Conservation (phyloP, 2,329 filamentous ascomycete species). For the Bertia moriformis region DNA sequence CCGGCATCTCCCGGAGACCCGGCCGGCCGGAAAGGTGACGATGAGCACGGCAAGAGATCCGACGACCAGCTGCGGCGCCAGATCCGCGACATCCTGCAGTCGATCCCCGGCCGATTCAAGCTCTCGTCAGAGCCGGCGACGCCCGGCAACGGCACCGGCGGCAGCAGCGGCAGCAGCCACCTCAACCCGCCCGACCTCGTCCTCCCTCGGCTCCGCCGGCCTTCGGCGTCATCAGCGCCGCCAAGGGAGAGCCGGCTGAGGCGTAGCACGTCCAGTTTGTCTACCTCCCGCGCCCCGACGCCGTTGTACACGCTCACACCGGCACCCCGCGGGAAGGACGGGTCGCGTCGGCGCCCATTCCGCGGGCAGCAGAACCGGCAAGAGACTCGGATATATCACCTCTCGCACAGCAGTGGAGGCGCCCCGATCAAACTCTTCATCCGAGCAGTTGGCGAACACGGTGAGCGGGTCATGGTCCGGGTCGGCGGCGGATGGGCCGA, state of each 20-base stretch:
- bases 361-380: constrained; percentile 41
- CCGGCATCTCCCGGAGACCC: constrained; percentile 14
- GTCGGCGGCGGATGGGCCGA: constrained; percentile 98
- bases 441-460: constrained; percentile 74
- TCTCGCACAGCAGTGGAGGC: constrained; percentile 70
- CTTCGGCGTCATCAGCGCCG: constrained; percentile 13
- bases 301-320: constrained; percentile 59
- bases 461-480: constrained; percentile 91
- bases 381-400: constrained; percentile 87
- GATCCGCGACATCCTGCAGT: constrained; percentile 64
- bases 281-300: constrained; percentile 38
- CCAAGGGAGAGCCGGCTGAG: constrained; percentile 24
- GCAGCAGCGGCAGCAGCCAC: constrained; percentile 23
- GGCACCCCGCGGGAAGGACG: constrained; percentile 26
- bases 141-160: constrained; percentile 11
- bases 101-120: constrained; percentile 66
- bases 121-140: constrained; percentile 42
- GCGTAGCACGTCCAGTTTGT: constrained; percentile 33
- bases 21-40: constrained; percentile 17
- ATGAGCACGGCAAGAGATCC: constrained; percentile 21
- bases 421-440: constrained; percentile 91
- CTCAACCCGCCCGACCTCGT: constrained; percentile 44
- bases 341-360: constrained; percentile 28
- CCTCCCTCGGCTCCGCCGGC: constrained; percentile 23
- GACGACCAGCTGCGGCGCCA: constrained; percentile 65